A percentile compares a stretch with the other conserved stretches of the same genome.
Conservation (phyloP, 192 early-diverging fungal genomes). For the Lobosporangium transversale region DNA sequence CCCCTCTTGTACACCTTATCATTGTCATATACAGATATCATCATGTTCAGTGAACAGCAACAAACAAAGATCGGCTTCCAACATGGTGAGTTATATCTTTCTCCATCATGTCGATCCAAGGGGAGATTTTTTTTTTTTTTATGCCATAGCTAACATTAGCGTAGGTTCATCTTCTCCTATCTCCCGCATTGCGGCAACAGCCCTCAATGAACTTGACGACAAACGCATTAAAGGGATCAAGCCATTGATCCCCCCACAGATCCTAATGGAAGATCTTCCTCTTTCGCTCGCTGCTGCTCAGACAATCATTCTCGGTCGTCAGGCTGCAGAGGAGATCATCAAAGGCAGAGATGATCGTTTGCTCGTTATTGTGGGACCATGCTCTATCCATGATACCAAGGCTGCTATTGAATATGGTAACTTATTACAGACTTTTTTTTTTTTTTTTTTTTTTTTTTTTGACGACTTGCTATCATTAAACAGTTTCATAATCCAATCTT, state of each 20-base stretch:
- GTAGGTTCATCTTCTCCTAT: background rate
- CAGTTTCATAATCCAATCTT: no score
- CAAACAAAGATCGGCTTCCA: conserved; percentile 47
- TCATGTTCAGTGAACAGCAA: conserved; percentile 17
- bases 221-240: conserved; percentile 83
- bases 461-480: no score
- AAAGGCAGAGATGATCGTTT: conserved; percentile 79
- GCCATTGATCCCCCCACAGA: conserved; percentile 89
- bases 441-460: background rate
- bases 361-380: conserved; percentile 87
- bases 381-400: conserved; percentile 84
- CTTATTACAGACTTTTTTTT: background rate
- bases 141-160: no score
- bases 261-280: conserved; percentile 91
- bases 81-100: conserved; percentile 21
- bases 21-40: conserved; percentile 14
- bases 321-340: conserved; percentile 71
- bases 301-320: conserved; percentile 77
- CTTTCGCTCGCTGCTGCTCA: conserved; percentile 77
- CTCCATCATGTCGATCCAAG: no score
- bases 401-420: conserved; percentile 83
- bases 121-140: no score
- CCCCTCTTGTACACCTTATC: background rate
- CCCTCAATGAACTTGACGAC: conserved; percentile 94
- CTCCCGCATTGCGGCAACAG: conserved; percentile 34